Percentiles rank a stretch among this genome's conserved stretches.
Conservation (phyloP, 768 basidiomycete genomes). For the Boletus bicolor region DNA sequence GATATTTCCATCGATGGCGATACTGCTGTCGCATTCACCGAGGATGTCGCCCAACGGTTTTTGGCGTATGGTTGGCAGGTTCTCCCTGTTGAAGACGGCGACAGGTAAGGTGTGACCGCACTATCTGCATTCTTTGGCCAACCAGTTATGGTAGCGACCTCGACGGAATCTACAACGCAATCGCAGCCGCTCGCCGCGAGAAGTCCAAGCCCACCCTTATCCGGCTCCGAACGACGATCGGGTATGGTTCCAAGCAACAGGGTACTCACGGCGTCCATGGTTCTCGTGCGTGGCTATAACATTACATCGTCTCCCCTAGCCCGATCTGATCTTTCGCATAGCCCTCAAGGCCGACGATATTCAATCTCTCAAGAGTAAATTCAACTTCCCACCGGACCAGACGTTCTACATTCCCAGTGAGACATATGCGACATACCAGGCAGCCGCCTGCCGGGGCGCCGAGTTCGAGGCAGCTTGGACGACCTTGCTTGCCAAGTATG, state of each 20-base stretch:
- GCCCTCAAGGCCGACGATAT: constrained; percentile 94
- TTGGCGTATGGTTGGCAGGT: constrained; percentile 93
- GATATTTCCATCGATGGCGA: constrained; percentile 97
- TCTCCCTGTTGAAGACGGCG: constrained; percentile 76
- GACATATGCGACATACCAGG: constrained; percentile 65
- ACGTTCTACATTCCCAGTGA: constrained; percentile 76
- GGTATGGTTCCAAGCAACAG: constrained; percentile 88
- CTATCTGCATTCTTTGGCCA: background rate
- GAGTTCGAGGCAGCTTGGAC: constrained; percentile 75
- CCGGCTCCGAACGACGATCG: constrained; percentile 84
- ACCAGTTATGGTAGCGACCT: constrained; percentile 58
- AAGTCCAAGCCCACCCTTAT: constrained; percentile 86
- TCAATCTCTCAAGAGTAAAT: constrained; percentile 74
- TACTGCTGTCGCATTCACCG: constrained; percentile 90
- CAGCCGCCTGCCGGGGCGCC: constrained; percentile 69
- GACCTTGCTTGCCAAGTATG: constrained; percentile 62
- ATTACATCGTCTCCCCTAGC: background rate
- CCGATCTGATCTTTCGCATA: constrained; percentile 28
- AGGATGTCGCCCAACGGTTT: constrained; percentile 88
- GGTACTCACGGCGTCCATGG: constrained; percentile 96
- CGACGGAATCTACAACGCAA: constrained; percentile 70
- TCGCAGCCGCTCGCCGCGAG: constrained; percentile 72
- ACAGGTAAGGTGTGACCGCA: constrained; percentile 46
- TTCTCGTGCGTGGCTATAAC: constrained; percentile 59
- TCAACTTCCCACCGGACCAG: constrained; percentile 75